Base-by-base conservation (phyloP, 441 rosid species). In the Gossypium laxum region DNA sequence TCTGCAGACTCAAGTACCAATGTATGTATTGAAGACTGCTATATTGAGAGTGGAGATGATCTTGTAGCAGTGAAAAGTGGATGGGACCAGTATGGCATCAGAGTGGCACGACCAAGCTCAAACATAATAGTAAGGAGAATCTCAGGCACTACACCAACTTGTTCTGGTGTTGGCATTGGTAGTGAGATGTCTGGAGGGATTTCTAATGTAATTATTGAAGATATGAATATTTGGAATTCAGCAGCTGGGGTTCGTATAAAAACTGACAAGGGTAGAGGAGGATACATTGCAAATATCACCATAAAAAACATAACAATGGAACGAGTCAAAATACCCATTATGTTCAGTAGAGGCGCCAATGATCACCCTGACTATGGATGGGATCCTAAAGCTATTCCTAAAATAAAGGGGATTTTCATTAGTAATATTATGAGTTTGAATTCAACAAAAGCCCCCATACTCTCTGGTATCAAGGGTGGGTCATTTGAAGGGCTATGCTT, bases 141-240 rank as follows among this genome's bases (percentile, higher is more conserved):
- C 61, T 87, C 92, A 0, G 98, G 98, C 71, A 91, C 96, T 14
- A 90, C 98, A 12, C 90, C 92, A 6, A 90, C 96, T 67, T 90
- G 98, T 45, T 91, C 98, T 6, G 98, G 97, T 24, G 78, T 93
- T 65, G 98, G 96, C 47, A 88, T 93, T 14, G 98, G 98, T 18
- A 93, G 97, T 19, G 97, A 93, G 81, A 93, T 93, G 97, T 91
- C 97, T n/a, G 97, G 97, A 74, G 98, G 98, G 48, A 82, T 91
- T 24, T 87, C 73, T 57, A 87, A 93, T 71, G 69, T 91, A 60
- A 87, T 80, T 0, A 62, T 90, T 1, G 88, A 93, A 76, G 88
- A 88, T 72, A 66, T 93, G 76, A 88, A 85, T 75, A 73, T 93
- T 5, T 93, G 97, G 96, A 82, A 93, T 76, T 87, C 93, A 0